Evolutionary conservation across 345 rosid genomes (phyloP).

Genomic region (Pugionium cornutum): DNA sequence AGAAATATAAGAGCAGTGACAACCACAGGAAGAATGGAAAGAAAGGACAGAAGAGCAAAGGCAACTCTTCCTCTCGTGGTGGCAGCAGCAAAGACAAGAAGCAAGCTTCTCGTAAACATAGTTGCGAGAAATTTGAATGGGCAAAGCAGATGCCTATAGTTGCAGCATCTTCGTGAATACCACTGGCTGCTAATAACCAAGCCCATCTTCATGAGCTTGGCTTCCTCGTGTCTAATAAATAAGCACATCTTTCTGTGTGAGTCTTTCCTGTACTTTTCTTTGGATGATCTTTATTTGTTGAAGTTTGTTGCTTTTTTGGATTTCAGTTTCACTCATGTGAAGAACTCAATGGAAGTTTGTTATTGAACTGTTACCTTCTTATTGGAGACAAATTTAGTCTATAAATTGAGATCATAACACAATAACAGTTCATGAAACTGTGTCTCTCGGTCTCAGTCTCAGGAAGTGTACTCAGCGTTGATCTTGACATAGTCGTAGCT

Average conservation of each 20-base stretch:
- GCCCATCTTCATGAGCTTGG: slow-evolving; percentile 19
- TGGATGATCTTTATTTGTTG: slow-evolving; percentile 7
- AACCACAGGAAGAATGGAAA: slow-evolving; percentile 62
- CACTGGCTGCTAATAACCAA: slow-evolving; percentile 22
- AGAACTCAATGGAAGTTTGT: slow-evolving; percentile 11
- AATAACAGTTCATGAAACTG: slow-evolving; percentile 10
- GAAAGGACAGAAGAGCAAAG: slow-evolving; percentile 67
- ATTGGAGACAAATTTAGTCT: slow-evolving; percentile 8
- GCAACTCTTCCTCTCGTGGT: slow-evolving; percentile 52
- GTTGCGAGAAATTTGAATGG: slow-evolving; percentile 32
- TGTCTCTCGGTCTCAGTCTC: slow-evolving; percentile 4
- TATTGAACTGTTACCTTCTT: background rate
- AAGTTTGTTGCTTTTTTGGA: background rate
- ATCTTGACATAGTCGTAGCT: slow-evolving; percentile 86
- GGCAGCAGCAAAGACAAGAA: slow-evolving; percentile 63
- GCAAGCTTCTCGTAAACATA: slow-evolving; percentile 49
- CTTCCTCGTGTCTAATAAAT: slow-evolving; percentile 11
- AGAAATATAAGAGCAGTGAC: slow-evolving; percentile 57
- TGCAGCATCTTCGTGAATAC: slow-evolving; percentile 58
- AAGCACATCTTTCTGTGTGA: slow-evolving; percentile 2
- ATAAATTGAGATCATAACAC: slow-evolving; percentile 7
- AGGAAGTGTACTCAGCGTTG: slow-evolving; percentile 85
- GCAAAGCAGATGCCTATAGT: slow-evolving; percentile 53
- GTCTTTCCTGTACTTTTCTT: slow-evolving; percentile 6
- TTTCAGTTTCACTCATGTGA: background rate